Conservation (phyloP, 257 asterid species). For the Nemophila menziesii region DNA sequence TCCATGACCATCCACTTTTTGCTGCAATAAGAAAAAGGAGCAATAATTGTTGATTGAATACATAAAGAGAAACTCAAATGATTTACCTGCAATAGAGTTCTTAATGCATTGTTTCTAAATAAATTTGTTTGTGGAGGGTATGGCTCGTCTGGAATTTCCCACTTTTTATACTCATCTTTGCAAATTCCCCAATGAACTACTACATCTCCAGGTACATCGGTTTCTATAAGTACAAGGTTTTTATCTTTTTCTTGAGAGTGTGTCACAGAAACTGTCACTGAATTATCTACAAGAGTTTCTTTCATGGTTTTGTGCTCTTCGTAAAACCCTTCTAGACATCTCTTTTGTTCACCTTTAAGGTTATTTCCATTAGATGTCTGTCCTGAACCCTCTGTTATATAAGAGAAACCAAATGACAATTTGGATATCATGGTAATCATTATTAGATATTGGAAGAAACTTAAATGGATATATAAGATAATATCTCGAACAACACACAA, state of each 20-base stretch:
- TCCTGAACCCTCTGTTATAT: constrained; percentile 46
- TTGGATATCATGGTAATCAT: too few relatives aligned
- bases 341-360: constrained; percentile 22
- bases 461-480: neutral
- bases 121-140: constrained; percentile 58
- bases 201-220: constrained; percentile 82
- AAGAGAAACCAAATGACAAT: constrained; percentile 8
- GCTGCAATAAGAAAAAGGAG: constrained; percentile 35
- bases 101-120: constrained; percentile 75
- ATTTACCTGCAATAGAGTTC: constrained; percentile 63
- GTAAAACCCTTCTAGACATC: constrained; percentile 54
- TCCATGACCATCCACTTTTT: constrained; percentile 40
- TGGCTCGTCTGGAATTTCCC: constrained; percentile 80
- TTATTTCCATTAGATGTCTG: constrained; percentile 41
- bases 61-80: neutral
- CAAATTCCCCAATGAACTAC: constrained; percentile 91
- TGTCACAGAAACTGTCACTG: constrained; percentile 47
- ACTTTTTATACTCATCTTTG: constrained; percentile 40
- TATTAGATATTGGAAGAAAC: neutral
- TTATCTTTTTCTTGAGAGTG: constrained; percentile 35
- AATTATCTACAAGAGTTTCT: constrained; percentile 43
- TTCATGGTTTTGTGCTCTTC: constrained; percentile 58
- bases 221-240: constrained; percentile 53
- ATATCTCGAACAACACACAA: neutral
- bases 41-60: neutral